These are phyloP conservation scores for Cladosporium austrohemisphaericum DNA, from an alignment of 2,329 filamentous ascomycete species.

Conservation along the genomic window DNA sequence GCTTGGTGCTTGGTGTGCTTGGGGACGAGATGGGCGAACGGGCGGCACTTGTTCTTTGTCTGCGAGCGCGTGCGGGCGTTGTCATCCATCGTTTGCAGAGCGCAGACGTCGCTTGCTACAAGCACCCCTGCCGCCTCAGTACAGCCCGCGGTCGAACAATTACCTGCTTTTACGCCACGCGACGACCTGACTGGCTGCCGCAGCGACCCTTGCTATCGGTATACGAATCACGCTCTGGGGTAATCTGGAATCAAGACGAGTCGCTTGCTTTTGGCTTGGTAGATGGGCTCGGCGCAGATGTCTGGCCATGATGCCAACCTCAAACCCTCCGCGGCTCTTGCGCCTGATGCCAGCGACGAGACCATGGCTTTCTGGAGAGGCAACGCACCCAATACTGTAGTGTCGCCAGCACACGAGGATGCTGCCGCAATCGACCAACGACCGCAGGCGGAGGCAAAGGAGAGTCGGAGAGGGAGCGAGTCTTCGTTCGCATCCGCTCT, in stretches of 20 bases:
- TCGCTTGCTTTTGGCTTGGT: background rate
- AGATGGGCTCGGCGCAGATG: slow-evolving; percentile 9
- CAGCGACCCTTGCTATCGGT: background rate
- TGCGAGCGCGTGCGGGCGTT: background rate
- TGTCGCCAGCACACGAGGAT: background rate
- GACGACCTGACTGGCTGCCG: slow-evolving; percentile 2
- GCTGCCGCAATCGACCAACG: background rate
- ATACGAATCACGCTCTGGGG: background rate
- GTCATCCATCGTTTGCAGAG: background rate
- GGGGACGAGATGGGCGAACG: background rate
- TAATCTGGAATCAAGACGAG: background rate
- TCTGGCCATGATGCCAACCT: slow-evolving; percentile 1
- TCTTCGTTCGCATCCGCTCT: background rate
- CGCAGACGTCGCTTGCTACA: too few relatives aligned
- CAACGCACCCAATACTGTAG: slow-evolving; percentile 3
- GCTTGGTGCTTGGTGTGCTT: too few relatives aligned
- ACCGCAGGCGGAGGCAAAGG: background rate
- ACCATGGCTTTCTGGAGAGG: slow-evolving; percentile 10
- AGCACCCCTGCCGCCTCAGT: background rate
- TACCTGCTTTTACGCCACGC: slow-evolving; percentile 3
- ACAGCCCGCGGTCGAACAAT: too few relatives aligned
- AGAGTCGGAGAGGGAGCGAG: slow-evolving; percentile 6
- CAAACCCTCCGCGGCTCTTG: background rate
- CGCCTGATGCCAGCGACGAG: background rate
- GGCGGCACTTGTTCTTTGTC: slow-evolving; percentile 2